These are phyloP conservation scores for Monilinia fructigena DNA, from an alignment of 2,329 filamentous ascomycete genomes.

Conservation along the genomic window DNA sequence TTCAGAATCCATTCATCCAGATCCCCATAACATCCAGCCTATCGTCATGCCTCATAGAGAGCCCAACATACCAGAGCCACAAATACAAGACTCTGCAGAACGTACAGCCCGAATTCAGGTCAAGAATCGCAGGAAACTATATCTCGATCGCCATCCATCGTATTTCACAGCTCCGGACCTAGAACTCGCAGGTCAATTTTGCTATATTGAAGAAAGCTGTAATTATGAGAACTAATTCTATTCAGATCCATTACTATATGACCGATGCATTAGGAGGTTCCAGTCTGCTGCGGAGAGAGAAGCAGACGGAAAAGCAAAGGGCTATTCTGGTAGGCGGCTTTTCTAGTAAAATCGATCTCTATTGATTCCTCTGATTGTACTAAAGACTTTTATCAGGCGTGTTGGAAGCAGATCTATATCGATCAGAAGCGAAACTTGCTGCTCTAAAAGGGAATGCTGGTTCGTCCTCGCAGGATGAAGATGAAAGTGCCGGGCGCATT, in stretches of 20 bases:
- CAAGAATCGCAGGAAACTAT: conserved; percentile 40
- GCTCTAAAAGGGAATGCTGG: conserved; percentile 29
- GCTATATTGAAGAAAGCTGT: background rate
- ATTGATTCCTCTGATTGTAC: conserved; percentile 4
- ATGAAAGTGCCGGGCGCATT: conserved; percentile 1
- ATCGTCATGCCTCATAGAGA: conserved; percentile 36
- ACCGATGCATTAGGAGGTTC: conserved; percentile 40
- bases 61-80: conserved; percentile 21
- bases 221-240: conserved; percentile 24
- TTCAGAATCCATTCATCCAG: conserved; percentile 13
- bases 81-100: conserved; percentile 26
- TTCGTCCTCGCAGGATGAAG: conserved; percentile 19
- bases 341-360: background rate
- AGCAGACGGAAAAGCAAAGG: conserved; percentile 41
- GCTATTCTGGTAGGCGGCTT: conserved; percentile 36
- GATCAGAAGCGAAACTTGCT: conserved; percentile 40
- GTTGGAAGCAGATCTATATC: conserved; percentile 41
- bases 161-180: conserved; percentile 41
- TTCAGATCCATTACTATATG: conserved; percentile 41
- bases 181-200: conserved; percentile 38
- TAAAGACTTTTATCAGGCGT: conserved; percentile 25
- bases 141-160: conserved; percentile 40
- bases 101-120: conserved; percentile 34
- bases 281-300: conserved; percentile 40
- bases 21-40: conserved; percentile 17